A percentile compares a stretch with the other conserved stretches of the same genome.
phyloP scores from a whole-genome alignment of 2,329 filamentous ascomycete species.

The Venturia carpophila region DNA sequence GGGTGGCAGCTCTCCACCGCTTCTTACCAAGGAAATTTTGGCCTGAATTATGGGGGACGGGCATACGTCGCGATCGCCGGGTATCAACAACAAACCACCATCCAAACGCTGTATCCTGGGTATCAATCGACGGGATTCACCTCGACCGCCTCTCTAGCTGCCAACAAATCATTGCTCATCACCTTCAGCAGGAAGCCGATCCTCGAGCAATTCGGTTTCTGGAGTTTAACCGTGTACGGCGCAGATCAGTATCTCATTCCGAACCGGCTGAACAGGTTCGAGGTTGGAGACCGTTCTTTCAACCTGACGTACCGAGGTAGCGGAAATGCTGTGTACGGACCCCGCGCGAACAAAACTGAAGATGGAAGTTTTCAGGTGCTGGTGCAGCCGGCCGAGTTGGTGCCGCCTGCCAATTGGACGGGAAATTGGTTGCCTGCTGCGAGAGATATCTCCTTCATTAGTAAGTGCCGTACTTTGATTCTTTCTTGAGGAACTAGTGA shows the following conservation, averaged over 20 bases:
- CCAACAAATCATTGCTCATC: constrained; percentile 20
- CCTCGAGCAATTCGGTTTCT: constrained; percentile 12
- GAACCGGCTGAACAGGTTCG: constrained; percentile 13
- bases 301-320: constrained; percentile 14
- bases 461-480: not conserved
- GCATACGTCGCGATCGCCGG: not conserved
- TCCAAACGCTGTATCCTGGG: not conserved
- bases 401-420: not conserved
- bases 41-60: not conserved
- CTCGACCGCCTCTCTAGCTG: not conserved
- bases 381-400: not conserved
- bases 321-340: not conserved
- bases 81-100: constrained; percentile 2
- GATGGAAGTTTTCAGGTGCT: constrained; percentile 19
- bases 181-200: constrained; percentile 21
- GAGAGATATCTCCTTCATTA: not conserved
- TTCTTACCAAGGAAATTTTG: constrained; percentile 1
- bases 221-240: constrained; percentile 17
- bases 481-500: not conserved
- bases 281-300: constrained; percentile 16
- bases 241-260: constrained; percentile 18
- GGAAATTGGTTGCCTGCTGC: constrained; percentile 8
- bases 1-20: constrained; percentile 3
- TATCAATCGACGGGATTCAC: not conserved
- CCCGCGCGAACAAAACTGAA: not conserved